A percentile compares a stretch with the other conserved stretches of the same genome.
phyloP scores from a whole-genome alignment of 2,329 filamentous ascomycete genomes.

The Colletotrichum destructivum region DNA sequence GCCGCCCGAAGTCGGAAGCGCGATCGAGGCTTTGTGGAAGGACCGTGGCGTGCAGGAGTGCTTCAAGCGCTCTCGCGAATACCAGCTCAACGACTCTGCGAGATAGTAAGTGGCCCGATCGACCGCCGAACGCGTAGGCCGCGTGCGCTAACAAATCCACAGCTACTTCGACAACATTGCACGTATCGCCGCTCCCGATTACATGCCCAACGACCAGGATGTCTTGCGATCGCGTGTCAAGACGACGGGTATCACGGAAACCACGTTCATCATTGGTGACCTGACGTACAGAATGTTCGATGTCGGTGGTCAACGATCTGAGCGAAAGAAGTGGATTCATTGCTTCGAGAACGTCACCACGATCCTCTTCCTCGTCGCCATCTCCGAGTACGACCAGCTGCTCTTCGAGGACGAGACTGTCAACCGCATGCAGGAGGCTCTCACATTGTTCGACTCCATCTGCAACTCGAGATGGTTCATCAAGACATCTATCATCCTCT shows the following conservation, averaged over 20 bases:
- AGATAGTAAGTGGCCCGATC: conserved; percentile 81
- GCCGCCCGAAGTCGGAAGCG: conserved; percentile 93
- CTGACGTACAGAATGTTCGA: conserved; percentile 98
- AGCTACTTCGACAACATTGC: conserved; percentile 98
- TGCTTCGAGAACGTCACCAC: conserved; percentile 99
- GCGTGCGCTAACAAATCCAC: conserved; percentile 53
- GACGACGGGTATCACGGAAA: conserved; percentile 97
- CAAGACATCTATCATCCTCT: conserved; percentile 89
- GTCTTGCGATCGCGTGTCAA: conserved; percentile 96
- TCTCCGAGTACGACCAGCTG: conserved; percentile 96
- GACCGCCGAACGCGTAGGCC: conserved; percentile 45
- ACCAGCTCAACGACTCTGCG: conserved; percentile 96
- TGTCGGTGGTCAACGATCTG: conserved; percentile 93
- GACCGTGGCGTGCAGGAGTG: conserved; percentile 94
- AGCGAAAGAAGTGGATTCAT: conserved; percentile 99
- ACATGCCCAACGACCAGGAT: conserved; percentile 95
- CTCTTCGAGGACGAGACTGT: conserved; percentile 97
- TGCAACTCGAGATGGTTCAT: conserved; percentile 94
- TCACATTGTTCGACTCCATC: conserved; percentile 89
- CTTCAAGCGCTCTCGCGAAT: conserved; percentile 95
- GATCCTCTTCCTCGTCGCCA: conserved; percentile 96
- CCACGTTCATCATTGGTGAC: conserved; percentile 94
- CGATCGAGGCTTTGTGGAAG: conserved; percentile 93
- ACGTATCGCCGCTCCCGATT: conserved; percentile 90
- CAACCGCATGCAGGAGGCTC: conserved; percentile 93